A percentile compares a stretch with the other conserved stretches of the same genome.
Conservation (phyloP, 1,284 basidiomycete genomes). For the Rhodotorula sp. region DNA sequence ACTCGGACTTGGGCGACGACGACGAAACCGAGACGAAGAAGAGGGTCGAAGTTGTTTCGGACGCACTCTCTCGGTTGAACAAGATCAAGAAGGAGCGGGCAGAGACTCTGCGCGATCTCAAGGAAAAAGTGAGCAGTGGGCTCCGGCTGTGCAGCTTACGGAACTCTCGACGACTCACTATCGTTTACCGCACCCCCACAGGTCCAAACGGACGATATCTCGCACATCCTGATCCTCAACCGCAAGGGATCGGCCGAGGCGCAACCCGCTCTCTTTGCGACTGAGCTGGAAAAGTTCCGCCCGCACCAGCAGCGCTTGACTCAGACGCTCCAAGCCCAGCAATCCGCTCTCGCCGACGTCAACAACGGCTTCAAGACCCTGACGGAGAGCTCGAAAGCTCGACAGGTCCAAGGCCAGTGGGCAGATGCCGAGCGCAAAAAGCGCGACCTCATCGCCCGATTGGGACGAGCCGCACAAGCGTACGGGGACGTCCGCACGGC, state of each 20-base stretch:
- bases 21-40: slow-evolving; percentile 60
- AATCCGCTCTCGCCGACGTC: slow-evolving; percentile 67
- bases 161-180: not conserved
- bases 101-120: slow-evolving; percentile 86
- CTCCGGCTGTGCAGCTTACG: not conserved
- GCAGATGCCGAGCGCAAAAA: slow-evolving; percentile 73
- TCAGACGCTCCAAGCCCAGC: slow-evolving; percentile 73
- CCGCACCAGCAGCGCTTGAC: slow-evolving; percentile 81
- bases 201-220: slow-evolving; percentile 96
- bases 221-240: slow-evolving; percentile 87
- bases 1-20: slow-evolving; percentile 59
- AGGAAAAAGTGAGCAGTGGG: slow-evolving; percentile 68
- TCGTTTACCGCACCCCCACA: slow-evolving; percentile 46
- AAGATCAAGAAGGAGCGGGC: slow-evolving; percentile 80
- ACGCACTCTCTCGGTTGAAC: slow-evolving; percentile 68
- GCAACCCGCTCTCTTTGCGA: slow-evolving; percentile 83
- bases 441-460: slow-evolving; percentile 67
- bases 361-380: slow-evolving; percentile 67
- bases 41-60: slow-evolving; percentile 73
- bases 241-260: slow-evolving; percentile 66
- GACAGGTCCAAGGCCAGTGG: slow-evolving; percentile 70
- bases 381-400: slow-evolving; percentile 67
- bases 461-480: slow-evolving; percentile 71
- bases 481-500: slow-evolving; percentile 86
- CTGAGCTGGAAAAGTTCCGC: slow-evolving; percentile 91